Base-by-base conservation (phyloP, 2,329 filamentous ascomycete genomes). In the Septoria linicola region DNA sequence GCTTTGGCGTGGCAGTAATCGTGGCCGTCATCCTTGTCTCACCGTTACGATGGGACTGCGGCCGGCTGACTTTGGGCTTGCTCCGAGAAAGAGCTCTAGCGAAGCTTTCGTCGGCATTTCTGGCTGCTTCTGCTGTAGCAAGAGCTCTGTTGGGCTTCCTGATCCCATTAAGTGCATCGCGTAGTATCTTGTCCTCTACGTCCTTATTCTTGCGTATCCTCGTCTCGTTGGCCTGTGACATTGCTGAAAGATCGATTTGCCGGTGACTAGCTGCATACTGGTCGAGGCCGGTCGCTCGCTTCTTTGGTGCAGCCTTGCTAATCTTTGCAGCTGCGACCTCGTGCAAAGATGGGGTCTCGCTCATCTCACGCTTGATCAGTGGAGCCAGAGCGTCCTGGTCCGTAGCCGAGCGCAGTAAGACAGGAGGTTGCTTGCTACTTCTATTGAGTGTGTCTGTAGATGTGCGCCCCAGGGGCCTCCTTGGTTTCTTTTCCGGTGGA, bases 91-190 rank as follows among this genome's bases (percentile, higher is more conserved):
- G 63, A 8, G 60, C 64, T 49, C 65, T 61, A 3, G 61, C 66
- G 47, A 68, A 67, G 37, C 83, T 80, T 60, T 79, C 79, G 65
- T 89, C 85, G 3, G 81, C 79, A 20, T 81, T 84, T 58, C 88
- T 85, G 3, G 80, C 81, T 50, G 87, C 76, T 31, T 82, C 79
- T 61, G 83, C 84, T 25, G 83, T 82, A 10, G 84, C 85, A 34
- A 87, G 75, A 17, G 81, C 79, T 39, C 88, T 80, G 62, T 92
- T 90, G 1, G 88, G 88, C 68, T 84, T 89, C 66, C 87, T 84
- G 35, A 92, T 68, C 8, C 83, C 80, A 4, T 80, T 80, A 42
- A 93, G 91, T 7, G 88, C 88, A 52, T 88, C 81, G 59, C 82
- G 81, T 27, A 56, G 31, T 63, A 90, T 84, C 21, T 83, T 81